These are phyloP conservation scores for Sclerotinia borealis DNA, from an alignment of 2,329 filamentous ascomycete genomes.

Conservation along the genomic window DNA sequence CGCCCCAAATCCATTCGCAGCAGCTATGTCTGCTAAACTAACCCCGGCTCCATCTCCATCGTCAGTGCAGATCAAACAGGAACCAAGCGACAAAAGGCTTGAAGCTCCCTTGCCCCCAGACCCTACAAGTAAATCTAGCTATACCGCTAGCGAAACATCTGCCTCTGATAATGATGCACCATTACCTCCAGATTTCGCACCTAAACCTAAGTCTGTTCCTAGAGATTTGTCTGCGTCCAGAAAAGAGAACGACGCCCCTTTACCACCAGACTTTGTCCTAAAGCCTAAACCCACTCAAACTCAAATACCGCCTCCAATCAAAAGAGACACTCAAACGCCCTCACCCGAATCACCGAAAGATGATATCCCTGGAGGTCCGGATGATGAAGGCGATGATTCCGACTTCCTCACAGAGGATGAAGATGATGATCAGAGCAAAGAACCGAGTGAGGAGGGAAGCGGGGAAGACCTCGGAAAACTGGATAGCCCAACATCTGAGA, in stretches of 20 bases:
- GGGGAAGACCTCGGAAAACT: constrained; percentile 61
- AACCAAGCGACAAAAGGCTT: constrained; percentile 22
- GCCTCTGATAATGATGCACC: constrained; percentile 37
- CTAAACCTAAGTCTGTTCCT: constrained; percentile 17
- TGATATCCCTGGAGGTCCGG: constrained; percentile 30
- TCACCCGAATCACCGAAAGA: constrained; percentile 23
- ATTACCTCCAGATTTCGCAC: constrained; percentile 36
- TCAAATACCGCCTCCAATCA: constrained; percentile 7
- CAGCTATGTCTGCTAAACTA: constrained; percentile 10
- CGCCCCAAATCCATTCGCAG: constrained; percentile 19
- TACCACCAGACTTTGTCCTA: constrained; percentile 36
- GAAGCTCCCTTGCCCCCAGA: constrained; percentile 42
- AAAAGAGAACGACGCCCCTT: constrained; percentile 35
- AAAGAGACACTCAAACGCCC: constrained; percentile 7
- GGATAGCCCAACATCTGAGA: constrained; percentile 46
- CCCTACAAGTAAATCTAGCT: constrained; percentile 34
- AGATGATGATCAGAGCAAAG: constrained; percentile 40
- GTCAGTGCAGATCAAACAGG: constrained; percentile 23
- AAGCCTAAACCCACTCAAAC: constrained; percentile 18
- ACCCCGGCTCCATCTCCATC: constrained; percentile 19
- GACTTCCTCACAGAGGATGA: constrained; percentile 29
- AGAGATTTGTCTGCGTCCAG: neutral
- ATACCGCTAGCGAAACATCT: constrained; percentile 35
- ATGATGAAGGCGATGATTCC: constrained; percentile 29
- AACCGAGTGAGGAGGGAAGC: constrained; percentile 50